Evolutionary conservation across 2,329 filamentous ascomycete species (phyloP), one percentile per base, ranked within the genome.

Genomic region (Dactylella cylindrospora): DNA sequence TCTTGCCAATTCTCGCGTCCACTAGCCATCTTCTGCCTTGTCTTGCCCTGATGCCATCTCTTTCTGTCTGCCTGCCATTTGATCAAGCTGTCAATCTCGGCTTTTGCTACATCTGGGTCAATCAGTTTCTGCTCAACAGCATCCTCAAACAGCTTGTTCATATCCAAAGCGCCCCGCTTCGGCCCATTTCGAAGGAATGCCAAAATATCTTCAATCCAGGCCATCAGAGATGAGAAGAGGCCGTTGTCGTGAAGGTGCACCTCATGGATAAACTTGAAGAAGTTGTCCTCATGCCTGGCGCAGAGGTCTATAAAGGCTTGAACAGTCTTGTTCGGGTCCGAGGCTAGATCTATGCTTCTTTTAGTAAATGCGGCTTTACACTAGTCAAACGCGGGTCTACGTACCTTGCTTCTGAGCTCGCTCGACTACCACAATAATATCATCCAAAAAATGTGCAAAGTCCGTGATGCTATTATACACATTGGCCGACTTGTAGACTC

Each of bases 211-310:
- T 98, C 93, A 38, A 97, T 84, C 93, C 93, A 97, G 20, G 84
- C 84, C 93, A 98, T 98, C 45, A 98, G 80, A 69, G 94, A 88
- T 28, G 90, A 90, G 69, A 98, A 98, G 1, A 98, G 81, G 0
- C 93, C 93, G 66, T 98, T 95, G 72, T 98, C 93, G 70, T 98
- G 91, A 5, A 88, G 84, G 71, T 98, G 93, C 0, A 98, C 91
- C 74, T 98, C 93, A 72, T 98, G 93, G 2, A 98, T 86, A 72
- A 98, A 98, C 73, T 95, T 97, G 80, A 97, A 98, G 72, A 98
- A 91, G 74, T 95, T 95, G 72, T 94, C 84, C 74, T 98, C 89
- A 72, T 98, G 93, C 35, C 93, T 83, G 67, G 88, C 86, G 73
- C 93, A 98, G 17, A 98, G 80, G 71, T 98, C 93, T 70, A 98